A percentile compares a stretch with the other conserved stretches of the same genome.
Evolutionary conservation across 441 rosid genomes (phyloP).

Genomic region (Corymbia citriodora): DNA sequence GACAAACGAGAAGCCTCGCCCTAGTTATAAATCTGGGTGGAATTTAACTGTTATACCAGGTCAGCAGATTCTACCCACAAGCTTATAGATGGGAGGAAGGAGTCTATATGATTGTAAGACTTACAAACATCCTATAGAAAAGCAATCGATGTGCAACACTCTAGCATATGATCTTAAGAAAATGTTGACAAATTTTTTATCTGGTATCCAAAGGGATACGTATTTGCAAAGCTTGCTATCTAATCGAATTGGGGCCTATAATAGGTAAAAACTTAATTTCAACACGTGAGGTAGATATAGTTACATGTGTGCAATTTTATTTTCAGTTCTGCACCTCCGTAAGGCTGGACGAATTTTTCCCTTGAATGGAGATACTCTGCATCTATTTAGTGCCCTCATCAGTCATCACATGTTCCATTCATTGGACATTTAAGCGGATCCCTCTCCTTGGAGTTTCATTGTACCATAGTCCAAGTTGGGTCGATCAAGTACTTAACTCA

Average conservation of each 20-base stretch:
- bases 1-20: background rate
- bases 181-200: background rate
- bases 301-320: background rate
- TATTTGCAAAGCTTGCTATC: background rate
- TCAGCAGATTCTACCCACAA: background rate
- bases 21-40: background rate
- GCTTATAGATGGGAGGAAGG: background rate
- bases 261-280: background rate
- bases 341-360: background rate
- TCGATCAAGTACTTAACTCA: no score
- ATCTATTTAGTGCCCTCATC: background rate
- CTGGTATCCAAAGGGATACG: background rate
- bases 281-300: background rate
- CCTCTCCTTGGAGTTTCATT: background rate
- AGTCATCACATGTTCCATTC: background rate
- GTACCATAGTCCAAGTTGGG: no score
- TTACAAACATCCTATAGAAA: background rate
- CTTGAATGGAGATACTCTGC: background rate
- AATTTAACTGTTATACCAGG: accelerated
- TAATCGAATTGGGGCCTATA: background rate
- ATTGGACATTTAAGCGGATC: background rate
- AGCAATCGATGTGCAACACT: background rate
- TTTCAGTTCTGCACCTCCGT: background rate
- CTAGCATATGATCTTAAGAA: background rate
- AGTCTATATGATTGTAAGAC: background rate